These are phyloP conservation scores for Sergeia podlipaevii DNA, from an alignment of 208 protist genomes.

Conservation along the genomic window DNA sequence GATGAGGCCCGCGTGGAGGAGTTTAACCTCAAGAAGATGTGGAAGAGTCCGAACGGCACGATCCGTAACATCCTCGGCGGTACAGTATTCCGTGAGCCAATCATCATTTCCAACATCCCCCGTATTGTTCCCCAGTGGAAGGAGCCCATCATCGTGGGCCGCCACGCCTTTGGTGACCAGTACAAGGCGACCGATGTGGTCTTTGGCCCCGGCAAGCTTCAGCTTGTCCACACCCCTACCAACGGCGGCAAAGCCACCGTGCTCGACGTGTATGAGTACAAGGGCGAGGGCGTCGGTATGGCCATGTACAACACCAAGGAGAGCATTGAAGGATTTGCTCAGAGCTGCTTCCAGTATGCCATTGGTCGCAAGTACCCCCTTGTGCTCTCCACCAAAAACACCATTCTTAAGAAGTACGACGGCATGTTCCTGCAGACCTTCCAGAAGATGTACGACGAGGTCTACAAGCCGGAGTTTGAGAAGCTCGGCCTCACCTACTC, in stretches of 20 bases:
- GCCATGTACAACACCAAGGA: constrained; percentile 97
- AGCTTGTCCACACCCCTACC: constrained; percentile 91
- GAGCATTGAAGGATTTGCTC: constrained; percentile 95
- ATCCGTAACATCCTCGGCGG: constrained; percentile 98
- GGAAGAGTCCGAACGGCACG: constrained; percentile 98
- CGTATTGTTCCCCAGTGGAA: constrained; percentile 93
- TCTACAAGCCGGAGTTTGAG: constrained; percentile 89
- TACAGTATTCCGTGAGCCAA: constrained; percentile 98
- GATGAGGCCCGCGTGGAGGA: constrained; percentile 96
- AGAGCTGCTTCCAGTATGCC: constrained; percentile 94
- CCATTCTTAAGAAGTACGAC: constrained; percentile 98
- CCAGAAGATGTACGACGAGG: constrained; percentile 90
- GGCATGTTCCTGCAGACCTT: constrained; percentile 97
- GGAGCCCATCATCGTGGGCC: constrained; percentile 95
- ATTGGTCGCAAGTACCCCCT: constrained; percentile 88
- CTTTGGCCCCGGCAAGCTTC: constrained; percentile 85
- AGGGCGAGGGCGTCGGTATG: constrained; percentile 83
- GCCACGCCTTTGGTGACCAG: constrained; percentile 96
- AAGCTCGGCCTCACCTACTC: constrained; percentile 89
- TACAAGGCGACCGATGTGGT: constrained; percentile 95
- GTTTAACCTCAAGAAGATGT: constrained; percentile 98
- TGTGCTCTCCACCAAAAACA: constrained; percentile 97
- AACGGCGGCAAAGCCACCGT: constrained; percentile 60
- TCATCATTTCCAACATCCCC: constrained; percentile 94
- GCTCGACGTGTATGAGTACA: constrained; percentile 90